A percentile compares a stretch with the other conserved stretches of the same genome.
These are phyloP conservation scores for Scenedesmus sp. DNA, from an alignment of 163 green algal species.

Conservation along the genomic window DNA sequence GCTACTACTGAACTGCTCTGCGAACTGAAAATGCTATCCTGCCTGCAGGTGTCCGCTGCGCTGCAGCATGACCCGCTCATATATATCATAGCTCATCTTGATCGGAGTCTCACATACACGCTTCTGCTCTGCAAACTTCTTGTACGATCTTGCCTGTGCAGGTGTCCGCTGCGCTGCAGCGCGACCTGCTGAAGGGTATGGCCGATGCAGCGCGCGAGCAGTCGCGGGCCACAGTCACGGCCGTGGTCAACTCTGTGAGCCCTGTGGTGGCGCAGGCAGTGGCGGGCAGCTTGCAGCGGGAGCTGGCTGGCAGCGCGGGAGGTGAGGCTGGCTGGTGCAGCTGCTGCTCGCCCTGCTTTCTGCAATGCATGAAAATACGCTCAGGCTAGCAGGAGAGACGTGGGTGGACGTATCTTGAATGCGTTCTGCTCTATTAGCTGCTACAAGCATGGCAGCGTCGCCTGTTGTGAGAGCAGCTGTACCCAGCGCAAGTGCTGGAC, in stretches of 20 bases:
- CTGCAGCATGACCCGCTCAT: too few relatives aligned
- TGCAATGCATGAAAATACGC: too few relatives aligned
- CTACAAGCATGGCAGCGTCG: not conserved
- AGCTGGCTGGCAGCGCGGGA: slow-evolving; percentile 24
- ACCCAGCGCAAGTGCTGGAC: not conserved
- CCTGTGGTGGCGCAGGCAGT: slow-evolving; percentile 31
- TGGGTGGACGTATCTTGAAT: too few relatives aligned
- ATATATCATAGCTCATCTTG: too few relatives aligned
- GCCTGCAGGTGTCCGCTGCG: slow-evolving; percentile 8
- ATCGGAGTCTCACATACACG: not conserved
- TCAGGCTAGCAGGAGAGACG: too few relatives aligned
- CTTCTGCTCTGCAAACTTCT: not conserved
- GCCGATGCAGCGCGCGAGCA: slow-evolving; percentile 46
- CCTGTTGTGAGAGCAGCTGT: too few relatives aligned
- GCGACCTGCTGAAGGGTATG: slow-evolving; percentile 46
- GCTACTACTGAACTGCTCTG: not conserved
- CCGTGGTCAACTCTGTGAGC: slow-evolving; percentile 15
- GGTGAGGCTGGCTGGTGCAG: not conserved
- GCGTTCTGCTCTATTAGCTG: too few relatives aligned
- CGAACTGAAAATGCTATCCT: not conserved
- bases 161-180: slow-evolving; percentile 46
- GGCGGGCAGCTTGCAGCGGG: slow-evolving; percentile 7
- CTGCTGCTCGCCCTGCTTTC: not conserved
- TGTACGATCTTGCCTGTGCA: not conserved
- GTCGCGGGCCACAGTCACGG: slow-evolving; percentile 19